These are phyloP conservation scores for Coriaria nepalensis DNA, from an alignment of 306 rosid genomes.

Conservation along the genomic window DNA sequence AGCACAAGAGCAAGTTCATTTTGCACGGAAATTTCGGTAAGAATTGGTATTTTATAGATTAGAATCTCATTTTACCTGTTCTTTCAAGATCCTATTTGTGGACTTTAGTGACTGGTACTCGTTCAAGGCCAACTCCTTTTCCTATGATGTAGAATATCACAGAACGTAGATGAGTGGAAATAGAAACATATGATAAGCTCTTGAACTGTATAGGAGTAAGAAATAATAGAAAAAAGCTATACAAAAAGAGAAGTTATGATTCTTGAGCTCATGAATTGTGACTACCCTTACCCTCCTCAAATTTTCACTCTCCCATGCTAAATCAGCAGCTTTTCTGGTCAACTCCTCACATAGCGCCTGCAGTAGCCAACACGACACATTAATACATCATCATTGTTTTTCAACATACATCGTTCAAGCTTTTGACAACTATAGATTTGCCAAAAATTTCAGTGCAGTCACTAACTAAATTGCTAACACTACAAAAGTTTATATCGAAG, in stretches of 20 bases:
- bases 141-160: conserved; percentile 39
- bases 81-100: conserved; percentile 60
- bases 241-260: conserved; percentile 2
- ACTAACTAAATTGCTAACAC: too few relatives aligned
- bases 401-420: background rate
- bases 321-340: conserved; percentile 59
- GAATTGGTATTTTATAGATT: conserved; percentile 9
- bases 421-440: background rate
- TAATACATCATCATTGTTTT: too few relatives aligned
- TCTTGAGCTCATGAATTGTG: background rate
- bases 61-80: conserved; percentile 40
- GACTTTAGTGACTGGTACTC: conserved; percentile 65
- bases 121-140: conserved; percentile 64
- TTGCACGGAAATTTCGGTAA: background rate
- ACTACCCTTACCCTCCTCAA: conserved; percentile 49
- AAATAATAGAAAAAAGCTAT: conserved; percentile 6
- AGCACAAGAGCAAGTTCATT: conserved; percentile 14
- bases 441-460: too few relatives aligned
- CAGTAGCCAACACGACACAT: conserved; percentile 7
- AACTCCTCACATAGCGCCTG: conserved; percentile 92
- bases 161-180: conserved; percentile 12
- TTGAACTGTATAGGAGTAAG: background rate
- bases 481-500: too few relatives aligned
- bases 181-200: conserved; percentile 4
- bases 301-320: conserved; percentile 58